Evolutionary conservation across 495 filamentous ascomycete genomes (phyloP).

Genomic region (Penicillium pulvis): DNA sequence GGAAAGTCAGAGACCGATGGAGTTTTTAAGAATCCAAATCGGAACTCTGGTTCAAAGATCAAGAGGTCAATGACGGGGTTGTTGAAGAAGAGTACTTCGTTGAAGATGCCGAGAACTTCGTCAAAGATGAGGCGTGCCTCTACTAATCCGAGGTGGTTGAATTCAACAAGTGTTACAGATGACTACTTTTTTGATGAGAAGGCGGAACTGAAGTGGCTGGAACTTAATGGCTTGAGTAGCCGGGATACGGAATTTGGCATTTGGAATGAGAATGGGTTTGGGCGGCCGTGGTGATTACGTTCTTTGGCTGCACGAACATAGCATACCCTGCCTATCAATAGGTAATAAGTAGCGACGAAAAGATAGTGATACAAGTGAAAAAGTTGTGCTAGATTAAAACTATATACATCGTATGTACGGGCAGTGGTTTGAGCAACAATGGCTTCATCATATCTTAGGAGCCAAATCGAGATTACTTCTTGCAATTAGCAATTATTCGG

Average conservation of each 20-base stretch:
- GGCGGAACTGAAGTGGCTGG: conserved; percentile 22
- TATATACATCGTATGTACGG: no score
- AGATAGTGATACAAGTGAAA: background rate
- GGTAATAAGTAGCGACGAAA: background rate
- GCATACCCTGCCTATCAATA: background rate
- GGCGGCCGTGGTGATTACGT: conserved; percentile 3
- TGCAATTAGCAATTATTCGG: no score
- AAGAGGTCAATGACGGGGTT: conserved; percentile 22
- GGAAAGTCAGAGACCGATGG: background rate
- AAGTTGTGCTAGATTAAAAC: no score
- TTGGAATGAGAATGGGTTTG: conserved; percentile 17
- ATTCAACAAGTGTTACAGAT: conserved; percentile 14
- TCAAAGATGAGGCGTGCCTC: conserved; percentile 10
- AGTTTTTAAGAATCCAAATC: background rate
- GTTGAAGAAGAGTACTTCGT: conserved; percentile 13
- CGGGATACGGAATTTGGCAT: conserved; percentile 12
- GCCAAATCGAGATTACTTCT: no score
- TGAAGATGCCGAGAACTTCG: conserved; percentile 19
- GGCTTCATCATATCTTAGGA: no score
- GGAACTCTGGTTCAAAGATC: conserved; percentile 10
- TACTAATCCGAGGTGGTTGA: conserved; percentile 15
- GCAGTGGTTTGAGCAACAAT: no score
- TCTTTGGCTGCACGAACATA: no score
- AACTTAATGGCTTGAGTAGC: conserved; percentile 15
- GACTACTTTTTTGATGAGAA: conserved; percentile 17